Percentiles rank a stretch among this genome's conserved stretches.
phyloP scores from a whole-genome alignment of 1,284 basidiomycete species.

The Quambalaria eucalypti region DNA sequence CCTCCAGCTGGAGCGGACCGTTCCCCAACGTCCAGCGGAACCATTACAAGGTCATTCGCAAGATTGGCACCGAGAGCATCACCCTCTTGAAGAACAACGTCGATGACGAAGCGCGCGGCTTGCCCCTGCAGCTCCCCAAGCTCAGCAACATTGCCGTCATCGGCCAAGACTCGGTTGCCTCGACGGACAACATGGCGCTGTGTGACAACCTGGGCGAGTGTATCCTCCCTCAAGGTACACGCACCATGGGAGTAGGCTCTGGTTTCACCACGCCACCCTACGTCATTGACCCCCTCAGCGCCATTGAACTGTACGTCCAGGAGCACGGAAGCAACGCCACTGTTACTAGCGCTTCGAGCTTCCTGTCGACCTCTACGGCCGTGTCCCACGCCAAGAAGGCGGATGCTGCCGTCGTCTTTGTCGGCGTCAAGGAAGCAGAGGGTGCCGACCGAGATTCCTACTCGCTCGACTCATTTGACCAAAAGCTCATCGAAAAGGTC shows the following conservation, averaged over 20 bases:
- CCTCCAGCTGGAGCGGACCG: constrained; percentile 17
- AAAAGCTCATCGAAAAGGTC: constrained; percentile 45
- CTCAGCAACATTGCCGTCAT: constrained; percentile 14
- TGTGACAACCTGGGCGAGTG: not conserved
- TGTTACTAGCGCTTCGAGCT: constrained; percentile 1
- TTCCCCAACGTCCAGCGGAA: constrained; percentile 26
- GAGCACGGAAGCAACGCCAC: constrained; percentile 10
- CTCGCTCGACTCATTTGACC: constrained; percentile 69
- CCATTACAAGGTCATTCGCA: constrained; percentile 24
- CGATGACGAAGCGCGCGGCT: too few species aligned
- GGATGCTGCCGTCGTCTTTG: constrained; percentile 57
- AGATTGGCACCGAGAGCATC: constrained; percentile 25
- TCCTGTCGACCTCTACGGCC: not conserved
- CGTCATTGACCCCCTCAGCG: constrained; percentile 18
- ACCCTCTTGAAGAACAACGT: constrained; percentile 34
- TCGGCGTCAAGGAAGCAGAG: constrained; percentile 59
- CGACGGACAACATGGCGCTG: not conserved
- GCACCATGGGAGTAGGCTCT: not conserved
- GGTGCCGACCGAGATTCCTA: constrained; percentile 64
- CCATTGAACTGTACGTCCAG: constrained; percentile 15
- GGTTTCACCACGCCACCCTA: constrained; percentile 9
- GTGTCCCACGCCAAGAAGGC: constrained; percentile 16
- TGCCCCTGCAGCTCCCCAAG: constrained; percentile 16
- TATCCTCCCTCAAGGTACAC: not conserved
- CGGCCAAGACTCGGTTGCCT: constrained; percentile 11